A percentile compares a stretch with the other conserved stretches of the same genome.
These are phyloP conservation scores for Plectosphaerella plurivora DNA, from an alignment of 2,329 filamentous ascomycete genomes.

Conservation along the genomic window DNA sequence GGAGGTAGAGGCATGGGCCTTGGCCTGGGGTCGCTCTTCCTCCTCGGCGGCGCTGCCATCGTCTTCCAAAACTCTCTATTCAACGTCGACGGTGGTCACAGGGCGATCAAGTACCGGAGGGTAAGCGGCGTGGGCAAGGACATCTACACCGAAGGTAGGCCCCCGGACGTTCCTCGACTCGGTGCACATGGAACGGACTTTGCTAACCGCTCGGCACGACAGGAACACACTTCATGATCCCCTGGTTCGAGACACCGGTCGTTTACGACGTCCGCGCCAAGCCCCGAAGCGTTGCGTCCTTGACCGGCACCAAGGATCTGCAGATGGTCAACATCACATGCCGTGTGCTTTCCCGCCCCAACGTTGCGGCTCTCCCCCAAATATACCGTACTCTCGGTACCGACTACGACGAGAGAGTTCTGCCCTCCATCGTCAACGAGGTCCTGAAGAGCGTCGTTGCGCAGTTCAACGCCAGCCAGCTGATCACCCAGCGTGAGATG, in stretches of 20 bases:
- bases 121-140: constrained; percentile 91
- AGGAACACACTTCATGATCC: constrained; percentile 91
- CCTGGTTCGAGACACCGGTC: constrained; percentile 96
- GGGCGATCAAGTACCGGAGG: constrained; percentile 97
- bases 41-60: constrained; percentile 45
- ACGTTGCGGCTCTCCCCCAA: constrained; percentile 83
- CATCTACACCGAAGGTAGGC: constrained; percentile 86
- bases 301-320: constrained; percentile 97
- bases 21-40: constrained; percentile 33
- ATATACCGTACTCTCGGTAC: constrained; percentile 94
- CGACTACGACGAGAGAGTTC: constrained; percentile 94
- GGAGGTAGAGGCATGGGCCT: constrained; percentile 31
- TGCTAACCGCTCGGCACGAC: background rate
- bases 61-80: constrained; percentile 59
- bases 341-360: constrained; percentile 91
- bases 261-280: constrained; percentile 98
- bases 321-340: constrained; percentile 99
- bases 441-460: constrained; percentile 98
- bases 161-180: constrained; percentile 1
- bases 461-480: constrained; percentile 96
- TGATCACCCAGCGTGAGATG: constrained; percentile 98
- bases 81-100: constrained; percentile 95
- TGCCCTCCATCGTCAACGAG: constrained; percentile 98
- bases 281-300: constrained; percentile 91
- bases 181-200: background rate